Evolutionary conservation across 805 yeast species (phyloP).

Genomic region (Starmerella scarabaei): DNA sequence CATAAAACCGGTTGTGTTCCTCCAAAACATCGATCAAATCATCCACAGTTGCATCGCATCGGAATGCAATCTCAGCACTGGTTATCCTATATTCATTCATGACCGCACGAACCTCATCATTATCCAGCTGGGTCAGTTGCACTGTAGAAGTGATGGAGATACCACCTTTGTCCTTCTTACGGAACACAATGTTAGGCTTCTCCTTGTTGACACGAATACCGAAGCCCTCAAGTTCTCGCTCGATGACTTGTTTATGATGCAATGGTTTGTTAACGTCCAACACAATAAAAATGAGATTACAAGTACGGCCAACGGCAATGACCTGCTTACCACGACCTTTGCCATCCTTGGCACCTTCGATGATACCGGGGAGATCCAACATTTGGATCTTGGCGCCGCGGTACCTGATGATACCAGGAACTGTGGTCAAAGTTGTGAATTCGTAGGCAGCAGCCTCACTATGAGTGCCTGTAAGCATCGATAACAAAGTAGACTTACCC

Average conservation of each 20-base stretch:
- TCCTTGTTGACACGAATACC: constrained; percentile 86
- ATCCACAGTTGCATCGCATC: constrained; percentile 97
- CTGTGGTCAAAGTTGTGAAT: constrained; percentile 93
- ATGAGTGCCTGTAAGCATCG: constrained; percentile 86
- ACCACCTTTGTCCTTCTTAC: constrained; percentile 94
- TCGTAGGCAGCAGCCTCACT: constrained; percentile 97
- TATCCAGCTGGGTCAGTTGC: constrained; percentile 79
- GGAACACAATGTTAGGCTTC: constrained; percentile 85
- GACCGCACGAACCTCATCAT: constrained; percentile 90
- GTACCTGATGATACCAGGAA: constrained; percentile 90
- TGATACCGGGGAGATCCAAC: constrained; percentile 96
- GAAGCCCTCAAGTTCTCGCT: constrained; percentile 90
- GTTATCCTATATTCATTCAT: constrained; percentile 90
- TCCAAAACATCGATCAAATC: constrained; percentile 91
- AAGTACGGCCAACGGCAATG: constrained; percentile 97
- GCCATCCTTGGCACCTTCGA: constrained; percentile 96
- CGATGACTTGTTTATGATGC: constrained; percentile 86
- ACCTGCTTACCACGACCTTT: constrained; percentile 98
- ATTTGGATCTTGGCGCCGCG: constrained; percentile 97
- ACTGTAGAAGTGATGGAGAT: constrained; percentile 86
- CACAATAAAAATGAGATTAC: constrained; percentile 83
- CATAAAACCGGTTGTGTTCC: constrained; percentile 78
- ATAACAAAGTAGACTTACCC: constrained; percentile 60
- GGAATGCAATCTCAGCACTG: constrained; percentile 88
- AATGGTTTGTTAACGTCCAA: constrained; percentile 93